phyloP scores from a whole-genome alignment of 495 filamentous ascomycete species.

The Talaromyces thailandensis region DNA sequence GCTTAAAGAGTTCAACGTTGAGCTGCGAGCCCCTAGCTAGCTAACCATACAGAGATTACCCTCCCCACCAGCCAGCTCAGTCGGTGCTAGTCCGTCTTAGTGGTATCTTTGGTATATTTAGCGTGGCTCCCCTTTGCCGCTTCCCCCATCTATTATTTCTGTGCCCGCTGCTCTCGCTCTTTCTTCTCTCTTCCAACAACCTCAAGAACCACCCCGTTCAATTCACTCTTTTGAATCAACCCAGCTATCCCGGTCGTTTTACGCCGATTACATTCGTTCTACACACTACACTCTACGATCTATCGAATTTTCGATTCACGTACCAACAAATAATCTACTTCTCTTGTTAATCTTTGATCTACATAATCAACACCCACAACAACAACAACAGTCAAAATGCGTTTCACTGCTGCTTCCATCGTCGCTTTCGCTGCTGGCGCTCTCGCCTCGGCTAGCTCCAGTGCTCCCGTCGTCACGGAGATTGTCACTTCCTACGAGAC shows the following conservation, averaged over 20 bases:
- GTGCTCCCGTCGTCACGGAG: slow-evolving; percentile 56
- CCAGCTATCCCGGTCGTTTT: slow-evolving; percentile 19
- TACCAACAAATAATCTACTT: not conserved
- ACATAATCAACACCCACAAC: slow-evolving; percentile 7
- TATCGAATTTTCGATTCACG: not conserved
- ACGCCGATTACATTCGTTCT: slow-evolving; percentile 48
- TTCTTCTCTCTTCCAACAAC: slow-evolving; percentile 6
- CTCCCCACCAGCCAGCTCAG: not conserved
- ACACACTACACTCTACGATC: slow-evolving; percentile 15
- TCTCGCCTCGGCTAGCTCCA: slow-evolving; percentile 4
- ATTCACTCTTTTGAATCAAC: slow-evolving; percentile 4
- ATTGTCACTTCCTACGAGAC: slow-evolving; percentile 73
- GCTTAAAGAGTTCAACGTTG: too few species aligned
- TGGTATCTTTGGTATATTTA: not conserved
- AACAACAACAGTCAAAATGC: slow-evolving; percentile 59
- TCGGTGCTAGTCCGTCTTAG: not conserved
- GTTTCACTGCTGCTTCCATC: slow-evolving; percentile 64
- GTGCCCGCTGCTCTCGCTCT: not conserved
- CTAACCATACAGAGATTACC: not conserved
- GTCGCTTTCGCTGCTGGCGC: slow-evolving; percentile 51
- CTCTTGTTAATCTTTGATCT: slow-evolving; percentile 7
- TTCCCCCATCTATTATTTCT: not conserved
- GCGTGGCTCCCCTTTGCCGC: not conserved
- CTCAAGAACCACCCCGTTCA: slow-evolving; percentile 7
- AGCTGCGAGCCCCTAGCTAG: too few species aligned